Evolutionary conservation across 257 asterid genomes (phyloP), one percentile per base, ranked within the genome.

Genomic region (Solanum virginianum): DNA sequence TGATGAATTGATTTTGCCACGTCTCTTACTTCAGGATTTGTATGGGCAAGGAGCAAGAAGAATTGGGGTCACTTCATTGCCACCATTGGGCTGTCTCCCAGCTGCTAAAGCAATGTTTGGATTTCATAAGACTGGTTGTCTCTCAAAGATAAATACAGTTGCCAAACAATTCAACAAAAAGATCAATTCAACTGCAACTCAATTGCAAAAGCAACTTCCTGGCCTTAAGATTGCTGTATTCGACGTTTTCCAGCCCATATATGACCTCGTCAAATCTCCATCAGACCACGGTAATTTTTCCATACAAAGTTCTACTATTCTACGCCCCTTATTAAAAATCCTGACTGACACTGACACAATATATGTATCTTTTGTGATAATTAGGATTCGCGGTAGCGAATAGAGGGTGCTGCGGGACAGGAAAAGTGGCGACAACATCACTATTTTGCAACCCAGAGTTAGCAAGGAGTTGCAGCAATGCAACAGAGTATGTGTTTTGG

Each of bases 31-130:
- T 36, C 41, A 96, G 98, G 89, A 85, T 77, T 85, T 97, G 81
- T 87, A 97, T 74, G 96, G 95, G 8, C 39, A 82, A 45, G 99
- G 99, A 88, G 99, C 98, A 1, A 92, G 98, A 85, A 91, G 90
- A 85, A 94, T 97, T 10, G 99, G 99, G 45, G 98, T 91, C 65
- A 97, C 97, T 69, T 95, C 99, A 70, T 92, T 97, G 7, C 98
- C 99, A 54, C 98, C 99, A 45, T 24, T 90, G 57, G 99, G 98
- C 5, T 97, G 98, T 88, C 90, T 97, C 3, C 99, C 98, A 0
- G 92, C 94, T 24, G 89, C 98, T 11, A 91, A 96, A 87, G 95
- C 98, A 4, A 29, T 97, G 84, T 97, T 95, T 75, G 97, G 98
- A 12, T 90, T n/a, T 81, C 93, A 89, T 81, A 89, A 95, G 85